Percentiles rank a stretch among this genome's conserved stretches.
These are phyloP conservation scores for Psidium friedrichsthalianum DNA, from an alignment of 345 rosid genomes.

Conservation along the genomic window DNA sequence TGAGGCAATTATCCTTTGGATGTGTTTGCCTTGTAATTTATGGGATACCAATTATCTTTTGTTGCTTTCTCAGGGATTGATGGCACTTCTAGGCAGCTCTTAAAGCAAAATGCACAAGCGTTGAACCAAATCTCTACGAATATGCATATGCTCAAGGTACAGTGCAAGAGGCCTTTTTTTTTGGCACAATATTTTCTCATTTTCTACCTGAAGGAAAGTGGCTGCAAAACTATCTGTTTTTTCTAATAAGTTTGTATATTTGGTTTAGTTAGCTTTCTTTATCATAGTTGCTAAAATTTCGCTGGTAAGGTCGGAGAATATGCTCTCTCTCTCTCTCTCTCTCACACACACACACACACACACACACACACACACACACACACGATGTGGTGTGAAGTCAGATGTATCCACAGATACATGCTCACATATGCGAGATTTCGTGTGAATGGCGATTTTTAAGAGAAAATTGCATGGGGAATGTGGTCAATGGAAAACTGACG, in stretches of 20 bases:
- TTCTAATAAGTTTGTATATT: background rate
- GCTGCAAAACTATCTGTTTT: background rate
- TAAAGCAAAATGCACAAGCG: constrained; percentile 67
- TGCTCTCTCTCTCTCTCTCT: background rate
- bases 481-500: background rate
- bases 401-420: background rate
- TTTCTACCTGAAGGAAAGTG: background rate
- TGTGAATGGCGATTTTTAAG: background rate
- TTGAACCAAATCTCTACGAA: constrained; percentile 65
- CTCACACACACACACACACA: too few relatives aligned
- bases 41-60: background rate
- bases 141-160: constrained; percentile 56
- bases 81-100: constrained; percentile 42
- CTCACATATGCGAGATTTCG: background rate
- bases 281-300: background rate
- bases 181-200: background rate
- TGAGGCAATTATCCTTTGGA: background rate
- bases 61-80: constrained; percentile 43
- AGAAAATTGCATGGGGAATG: background rate
- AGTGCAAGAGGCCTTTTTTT: background rate
- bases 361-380: too few relatives aligned
- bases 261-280: background rate
- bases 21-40: background rate
- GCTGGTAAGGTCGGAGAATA: background rate
- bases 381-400: background rate